Conservation (phyloP, 352 stramenopile genomes). For the Phytophthora sp. region DNA sequence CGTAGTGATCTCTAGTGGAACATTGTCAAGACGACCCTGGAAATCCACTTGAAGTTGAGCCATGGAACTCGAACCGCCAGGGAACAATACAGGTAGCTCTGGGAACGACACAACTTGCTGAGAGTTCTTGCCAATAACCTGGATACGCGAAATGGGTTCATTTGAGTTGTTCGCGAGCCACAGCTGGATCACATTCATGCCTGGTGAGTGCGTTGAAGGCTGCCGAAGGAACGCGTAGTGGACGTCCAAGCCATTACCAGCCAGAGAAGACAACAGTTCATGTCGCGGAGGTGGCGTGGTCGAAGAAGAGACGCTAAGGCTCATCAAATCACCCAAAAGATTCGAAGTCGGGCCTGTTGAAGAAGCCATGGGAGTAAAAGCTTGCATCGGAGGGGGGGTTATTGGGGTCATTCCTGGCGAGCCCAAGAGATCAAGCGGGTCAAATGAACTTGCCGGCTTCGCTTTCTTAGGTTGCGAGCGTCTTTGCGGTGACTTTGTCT, state of each 20-base stretch:
- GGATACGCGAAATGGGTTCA: slow-evolving; percentile 59
- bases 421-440: slow-evolving; percentile 56
- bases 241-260: slow-evolving; percentile 64
- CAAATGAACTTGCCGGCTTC: slow-evolving; percentile 49
- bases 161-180: slow-evolving; percentile 74
- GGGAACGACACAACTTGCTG: slow-evolving; percentile 77
- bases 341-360: slow-evolving; percentile 22
- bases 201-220: slow-evolving; percentile 60
- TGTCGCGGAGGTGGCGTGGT: slow-evolving; percentile 42
- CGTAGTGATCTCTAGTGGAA: slow-evolving; percentile 68
- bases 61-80: slow-evolving; percentile 74
- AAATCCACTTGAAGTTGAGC: slow-evolving; percentile 89
- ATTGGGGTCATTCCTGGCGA: slow-evolving; percentile 23
- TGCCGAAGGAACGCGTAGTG: slow-evolving; percentile 75
- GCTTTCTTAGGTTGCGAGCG: slow-evolving; percentile 36
- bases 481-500: slow-evolving; percentile 48
- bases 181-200: slow-evolving; percentile 77
- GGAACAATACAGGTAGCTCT: slow-evolving; percentile 85
- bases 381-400: slow-evolving; percentile 22
- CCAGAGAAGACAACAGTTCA: slow-evolving; percentile 58
- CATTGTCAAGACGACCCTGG: slow-evolving; percentile 62
- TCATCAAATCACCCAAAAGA: slow-evolving; percentile 66
- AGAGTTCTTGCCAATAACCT: slow-evolving; percentile 46
- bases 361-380: slow-evolving; percentile 17
- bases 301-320: slow-evolving; percentile 58